Percentiles rank a stretch among this genome's conserved stretches.
These are phyloP conservation scores for Eucalyptus sp. DNA, from an alignment of 345 rosid genomes.

Conservation along the genomic window DNA sequence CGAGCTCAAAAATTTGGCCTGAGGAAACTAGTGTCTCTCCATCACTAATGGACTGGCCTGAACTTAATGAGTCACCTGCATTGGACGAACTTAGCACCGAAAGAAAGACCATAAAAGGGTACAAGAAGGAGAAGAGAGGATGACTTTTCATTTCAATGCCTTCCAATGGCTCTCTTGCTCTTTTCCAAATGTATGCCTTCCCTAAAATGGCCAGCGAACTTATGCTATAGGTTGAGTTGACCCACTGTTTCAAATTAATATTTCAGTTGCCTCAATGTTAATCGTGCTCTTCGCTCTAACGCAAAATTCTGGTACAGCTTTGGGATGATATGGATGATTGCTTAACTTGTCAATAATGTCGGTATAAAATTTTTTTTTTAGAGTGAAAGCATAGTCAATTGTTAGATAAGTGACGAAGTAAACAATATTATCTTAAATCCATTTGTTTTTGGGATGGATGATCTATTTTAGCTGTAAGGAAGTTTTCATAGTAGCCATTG, in stretches of 20 bases:
- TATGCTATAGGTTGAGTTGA: not conserved
- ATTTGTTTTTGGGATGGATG: not conserved
- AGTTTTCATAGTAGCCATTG: not conserved
- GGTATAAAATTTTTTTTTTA: no score
- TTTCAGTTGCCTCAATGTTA: not conserved
- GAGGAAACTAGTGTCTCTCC: slow-evolving; percentile 9
- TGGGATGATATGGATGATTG: not conserved
- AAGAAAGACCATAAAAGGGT: not conserved
- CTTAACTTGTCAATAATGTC: not conserved
- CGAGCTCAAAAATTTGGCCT: slow-evolving; percentile 12
- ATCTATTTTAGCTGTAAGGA: not conserved
- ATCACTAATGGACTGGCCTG: slow-evolving; percentile 3
- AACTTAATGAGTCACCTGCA: not conserved
- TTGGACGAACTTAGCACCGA: not conserved
- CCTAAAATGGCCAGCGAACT: not conserved
- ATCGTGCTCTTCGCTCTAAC: not conserved
- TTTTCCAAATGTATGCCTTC: not conserved
- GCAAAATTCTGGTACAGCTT: not conserved
- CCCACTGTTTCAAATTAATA: not conserved
- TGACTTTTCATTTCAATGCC: not conserved
- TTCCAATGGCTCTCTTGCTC: not conserved
- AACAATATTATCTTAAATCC: not conserved
- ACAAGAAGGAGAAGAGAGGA: not conserved
- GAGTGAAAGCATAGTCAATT: not conserved
- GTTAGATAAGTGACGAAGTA: not conserved